Evolutionary conservation across 192 early-diverging fungal species (phyloP).

Genomic region (Spinellus fusiger): DNA sequence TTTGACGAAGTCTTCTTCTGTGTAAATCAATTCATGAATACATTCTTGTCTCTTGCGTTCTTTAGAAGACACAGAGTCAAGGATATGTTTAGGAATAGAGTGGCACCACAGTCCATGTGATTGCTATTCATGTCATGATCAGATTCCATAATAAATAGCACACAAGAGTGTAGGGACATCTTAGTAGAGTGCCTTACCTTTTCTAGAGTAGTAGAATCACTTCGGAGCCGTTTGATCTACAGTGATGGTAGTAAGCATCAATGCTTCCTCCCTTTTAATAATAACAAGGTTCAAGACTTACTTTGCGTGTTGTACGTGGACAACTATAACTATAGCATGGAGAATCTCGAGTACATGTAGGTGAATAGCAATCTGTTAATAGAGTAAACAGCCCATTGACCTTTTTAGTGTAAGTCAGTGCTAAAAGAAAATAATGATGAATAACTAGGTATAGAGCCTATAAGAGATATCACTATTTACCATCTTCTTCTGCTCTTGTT

Average conservation of each 20-base stretch:
- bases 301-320: constrained; percentile 59
- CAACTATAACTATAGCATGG: constrained; percentile 92
- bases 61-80: constrained; percentile 61
- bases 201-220: constrained; percentile 37
- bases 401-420: neutral
- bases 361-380: constrained; percentile 91
- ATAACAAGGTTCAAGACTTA: neutral
- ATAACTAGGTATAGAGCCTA: neutral
- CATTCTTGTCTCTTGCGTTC: constrained; percentile 90
- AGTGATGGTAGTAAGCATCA: too few species aligned
- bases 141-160: neutral
- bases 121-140: too few species aligned
- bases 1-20: constrained; percentile 84
- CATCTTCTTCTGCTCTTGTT: neutral
- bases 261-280: too few species aligned
- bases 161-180: neutral
- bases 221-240: constrained; percentile 33
- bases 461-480: neutral
- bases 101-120: constrained; percentile 71
- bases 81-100: constrained; percentile 74
- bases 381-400: constrained; percentile 85
- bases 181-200: constrained; percentile 13
- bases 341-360: constrained; percentile 75
- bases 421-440: too few species aligned
- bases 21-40: constrained; percentile 89